A percentile compares a stretch with the other conserved stretches of the same genome.
These are phyloP conservation scores for Eucalyptus fibrosa DNA, from an alignment of 345 rosid genomes.

Conservation along the genomic window DNA sequence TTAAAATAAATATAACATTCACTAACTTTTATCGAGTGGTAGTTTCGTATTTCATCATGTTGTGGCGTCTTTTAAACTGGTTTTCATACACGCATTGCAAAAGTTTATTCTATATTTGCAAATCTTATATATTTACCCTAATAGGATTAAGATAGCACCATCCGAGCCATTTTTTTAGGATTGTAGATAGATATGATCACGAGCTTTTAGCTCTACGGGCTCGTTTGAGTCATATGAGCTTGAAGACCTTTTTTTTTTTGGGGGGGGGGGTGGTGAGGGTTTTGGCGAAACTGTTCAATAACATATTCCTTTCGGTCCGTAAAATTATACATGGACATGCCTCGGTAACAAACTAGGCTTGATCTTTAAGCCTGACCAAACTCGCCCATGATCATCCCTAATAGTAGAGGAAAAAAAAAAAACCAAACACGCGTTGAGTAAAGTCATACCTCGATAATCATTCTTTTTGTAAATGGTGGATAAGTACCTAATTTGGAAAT, in stretches of 20 bases:
- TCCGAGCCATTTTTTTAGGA: not conserved
- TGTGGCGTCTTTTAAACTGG: not conserved
- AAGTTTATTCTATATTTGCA: not conserved
- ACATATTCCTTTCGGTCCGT: not conserved
- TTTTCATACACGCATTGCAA: not conserved
- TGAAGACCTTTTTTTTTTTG: not conserved
- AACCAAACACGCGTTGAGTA: rapidly evolving
- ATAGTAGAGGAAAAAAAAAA: not conserved
- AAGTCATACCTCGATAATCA: not conserved
- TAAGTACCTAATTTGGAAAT: not conserved
- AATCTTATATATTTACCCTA: not conserved
- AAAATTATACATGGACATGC: not conserved
- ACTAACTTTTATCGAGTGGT: not conserved
- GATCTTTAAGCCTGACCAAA: not conserved
- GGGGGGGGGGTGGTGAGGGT: not conserved
- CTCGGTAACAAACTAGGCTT: not conserved
- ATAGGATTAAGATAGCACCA: not conserved
- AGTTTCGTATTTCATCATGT: not conserved
- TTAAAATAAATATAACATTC: not conserved
- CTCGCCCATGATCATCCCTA: not conserved
- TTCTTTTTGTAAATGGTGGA: not conserved
- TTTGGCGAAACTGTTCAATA: not conserved
- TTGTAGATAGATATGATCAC: not conserved
- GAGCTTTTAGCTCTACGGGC: not conserved
- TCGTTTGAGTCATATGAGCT: not conserved